These are phyloP conservation scores for Clarkia xantiana DNA, from an alignment of 345 rosid species.

Conservation along the genomic window DNA sequence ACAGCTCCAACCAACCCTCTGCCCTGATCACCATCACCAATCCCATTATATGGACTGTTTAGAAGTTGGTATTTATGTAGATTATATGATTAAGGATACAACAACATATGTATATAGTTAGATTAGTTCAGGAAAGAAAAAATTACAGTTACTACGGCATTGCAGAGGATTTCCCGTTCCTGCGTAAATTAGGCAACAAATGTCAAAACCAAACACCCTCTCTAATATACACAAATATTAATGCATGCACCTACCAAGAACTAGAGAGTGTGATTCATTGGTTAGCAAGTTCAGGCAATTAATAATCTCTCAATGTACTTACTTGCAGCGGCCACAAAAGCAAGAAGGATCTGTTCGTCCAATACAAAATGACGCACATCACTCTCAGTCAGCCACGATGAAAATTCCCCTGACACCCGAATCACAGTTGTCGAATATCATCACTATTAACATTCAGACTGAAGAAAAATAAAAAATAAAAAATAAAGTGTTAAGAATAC, in stretches of 20 bases:
- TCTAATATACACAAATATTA: no score
- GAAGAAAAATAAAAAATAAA: neutral
- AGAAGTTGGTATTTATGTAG: neutral
- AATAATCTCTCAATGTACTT: constrained; percentile 5
- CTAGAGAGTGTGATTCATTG: neutral
- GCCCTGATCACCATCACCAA: no score
- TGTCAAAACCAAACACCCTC: neutral
- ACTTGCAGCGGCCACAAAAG: constrained; percentile 62
- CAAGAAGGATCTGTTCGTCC: constrained; percentile 67
- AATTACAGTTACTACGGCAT: constrained; percentile 40
- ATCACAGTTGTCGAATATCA: neutral
- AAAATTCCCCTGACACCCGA: constrained; percentile 28
- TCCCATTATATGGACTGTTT: neutral
- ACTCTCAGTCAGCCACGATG: constrained; percentile 27
- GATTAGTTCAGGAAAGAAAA: neutral
- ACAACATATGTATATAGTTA: neutral
- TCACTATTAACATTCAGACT: neutral
- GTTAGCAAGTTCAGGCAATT: no score
- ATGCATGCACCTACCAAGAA: no score
- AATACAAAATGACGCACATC: constrained; percentile 49
- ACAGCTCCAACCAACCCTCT: constrained; percentile 54
- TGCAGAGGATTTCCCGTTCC: constrained; percentile 42
- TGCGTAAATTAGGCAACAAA: constrained; percentile 20
- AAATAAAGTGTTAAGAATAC: constrained; percentile 16
- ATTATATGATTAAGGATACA: neutral